Conservation (phyloP, 1,139 yeast species). For the Pichia sp. region DNA sequence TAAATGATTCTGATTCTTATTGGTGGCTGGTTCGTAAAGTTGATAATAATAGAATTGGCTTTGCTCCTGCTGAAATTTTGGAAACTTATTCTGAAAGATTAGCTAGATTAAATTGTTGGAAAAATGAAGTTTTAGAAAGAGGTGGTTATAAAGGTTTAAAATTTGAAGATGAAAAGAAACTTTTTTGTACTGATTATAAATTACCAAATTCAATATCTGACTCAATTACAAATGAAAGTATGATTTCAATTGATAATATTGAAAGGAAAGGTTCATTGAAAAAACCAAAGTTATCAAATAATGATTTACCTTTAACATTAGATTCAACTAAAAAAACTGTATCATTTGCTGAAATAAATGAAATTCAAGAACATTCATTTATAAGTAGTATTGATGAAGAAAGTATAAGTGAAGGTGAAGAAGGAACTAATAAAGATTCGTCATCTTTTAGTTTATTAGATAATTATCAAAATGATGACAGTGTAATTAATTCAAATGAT, state of each 20-base stretch:
- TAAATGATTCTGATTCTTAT: conserved; percentile 87
- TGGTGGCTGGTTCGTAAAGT: conserved; percentile 92
- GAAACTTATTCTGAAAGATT: conserved; percentile 89
- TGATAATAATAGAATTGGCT: conserved; percentile 62
- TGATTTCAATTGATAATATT: conserved; percentile 13
- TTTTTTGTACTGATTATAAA: conserved; percentile 14
- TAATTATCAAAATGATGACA: background rate
- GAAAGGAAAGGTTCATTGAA: conserved; percentile 28
- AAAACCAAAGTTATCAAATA: conserved; percentile 16
- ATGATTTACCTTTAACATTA: conserved; percentile 3
- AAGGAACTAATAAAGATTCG: background rate
- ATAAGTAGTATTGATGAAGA: background rate
- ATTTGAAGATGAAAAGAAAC: conserved; percentile 22
- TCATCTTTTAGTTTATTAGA: background rate
- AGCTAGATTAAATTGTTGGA: conserved; percentile 88
- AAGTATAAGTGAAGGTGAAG: background rate
- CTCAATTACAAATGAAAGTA: conserved; percentile 10
- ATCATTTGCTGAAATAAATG: conserved; percentile 24
- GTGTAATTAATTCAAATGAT: background rate
- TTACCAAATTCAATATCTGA: conserved; percentile 1
- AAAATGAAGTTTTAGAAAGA: conserved; percentile 71
- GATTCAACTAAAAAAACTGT: conserved; percentile 23
- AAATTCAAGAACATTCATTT: conserved; percentile 10
- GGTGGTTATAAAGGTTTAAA: conserved; percentile 24
- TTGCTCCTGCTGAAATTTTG: conserved; percentile 93